Evolutionary conservation across 2,329 filamentous ascomycete genomes (phyloP), one percentile per base, ranked within the genome.

Genomic region (Claviceps sp.): DNA sequence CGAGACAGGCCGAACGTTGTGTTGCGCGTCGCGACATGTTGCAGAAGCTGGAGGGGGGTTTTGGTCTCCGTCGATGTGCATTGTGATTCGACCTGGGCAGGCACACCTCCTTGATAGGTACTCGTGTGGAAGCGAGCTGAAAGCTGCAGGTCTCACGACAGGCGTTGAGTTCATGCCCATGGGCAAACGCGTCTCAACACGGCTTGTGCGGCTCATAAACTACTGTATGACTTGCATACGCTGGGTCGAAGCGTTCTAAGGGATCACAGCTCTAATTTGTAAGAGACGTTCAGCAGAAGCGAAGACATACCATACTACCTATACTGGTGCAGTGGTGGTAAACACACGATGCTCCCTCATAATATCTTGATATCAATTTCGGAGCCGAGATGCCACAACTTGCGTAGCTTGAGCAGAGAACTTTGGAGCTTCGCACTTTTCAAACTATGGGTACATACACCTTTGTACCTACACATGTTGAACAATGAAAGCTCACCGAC

Each of bases 281-380:
- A 22, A 22, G 20, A 22, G 20, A 22, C 20, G 20, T 3, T 22
- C 20, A 22, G 43, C 52, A 46, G 30, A 51, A 46, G 16, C 44
- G 44, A 52, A 26, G 57, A 20, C 20, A 49, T 9, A 9, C 16
- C 16, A n/a, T n/a, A 42, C n/a, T 22, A 22, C 20, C n/a, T 22
- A 22, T 3, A 38, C 44, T 49, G 20, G 20, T 22, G 20, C 20
- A 22, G 20, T 22, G 26, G 34, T 16, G 30, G 30, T 40, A n/a
- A 42, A 48, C 2, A 44, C 13, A 2, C 9, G 18, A n/a, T 60
- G 62, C 69, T 70, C 64, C 67, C 69, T 70, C 69, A 71, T 68
- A 64, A 52, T 52, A 54, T 20, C 20, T 43, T 43, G 11, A 13
- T 13, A 5, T 22, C 3, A 22, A n/a, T 22, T 34, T 22, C 37